Evolutionary conservation across 139 green algal species (phyloP).

Genomic region (Pleodorina starrii): DNA sequence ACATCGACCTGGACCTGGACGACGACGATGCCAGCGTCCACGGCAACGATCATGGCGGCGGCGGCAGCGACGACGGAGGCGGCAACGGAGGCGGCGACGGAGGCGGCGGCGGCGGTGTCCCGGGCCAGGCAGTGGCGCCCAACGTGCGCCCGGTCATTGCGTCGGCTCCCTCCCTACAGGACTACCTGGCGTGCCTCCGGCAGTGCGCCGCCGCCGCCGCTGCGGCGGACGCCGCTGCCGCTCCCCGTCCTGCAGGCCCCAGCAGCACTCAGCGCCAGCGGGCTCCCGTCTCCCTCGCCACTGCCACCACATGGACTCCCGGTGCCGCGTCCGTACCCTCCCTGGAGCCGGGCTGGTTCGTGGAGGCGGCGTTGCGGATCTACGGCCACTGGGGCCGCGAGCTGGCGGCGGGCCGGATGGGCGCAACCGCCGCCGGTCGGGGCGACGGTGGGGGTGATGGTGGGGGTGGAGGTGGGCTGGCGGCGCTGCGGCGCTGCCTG

Average conservation of each 20-base stretch:
- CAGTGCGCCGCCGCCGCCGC: background rate
- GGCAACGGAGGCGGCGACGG: no score
- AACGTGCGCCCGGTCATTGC: no score
- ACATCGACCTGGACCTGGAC: conserved; percentile 10
- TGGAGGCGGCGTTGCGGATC: conserved; percentile 16
- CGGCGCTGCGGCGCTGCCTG: background rate
- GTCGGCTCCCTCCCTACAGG: background rate
- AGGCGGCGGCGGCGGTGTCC: background rate
- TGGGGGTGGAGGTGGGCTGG: conserved; percentile 1
- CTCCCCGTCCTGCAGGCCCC: background rate
- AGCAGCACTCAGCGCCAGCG: background rate
- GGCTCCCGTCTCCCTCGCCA: background rate
- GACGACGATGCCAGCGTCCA: background rate
- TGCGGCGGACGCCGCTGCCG: background rate
- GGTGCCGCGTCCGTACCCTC: background rate
- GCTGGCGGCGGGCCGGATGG: background rate
- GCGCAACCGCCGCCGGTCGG: no score
- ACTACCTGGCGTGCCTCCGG: conserved; percentile 17
- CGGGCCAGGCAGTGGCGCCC: no score
- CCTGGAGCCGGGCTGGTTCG: background rate
- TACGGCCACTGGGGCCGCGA: background rate
- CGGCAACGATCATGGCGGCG: background rate
- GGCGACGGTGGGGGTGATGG: no score
- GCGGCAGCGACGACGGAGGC: background rate
- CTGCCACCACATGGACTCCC: background rate